Evolutionary conservation across 495 filamentous ascomycete genomes (phyloP).

Genomic region (Lasiosphaeria ovina): DNA sequence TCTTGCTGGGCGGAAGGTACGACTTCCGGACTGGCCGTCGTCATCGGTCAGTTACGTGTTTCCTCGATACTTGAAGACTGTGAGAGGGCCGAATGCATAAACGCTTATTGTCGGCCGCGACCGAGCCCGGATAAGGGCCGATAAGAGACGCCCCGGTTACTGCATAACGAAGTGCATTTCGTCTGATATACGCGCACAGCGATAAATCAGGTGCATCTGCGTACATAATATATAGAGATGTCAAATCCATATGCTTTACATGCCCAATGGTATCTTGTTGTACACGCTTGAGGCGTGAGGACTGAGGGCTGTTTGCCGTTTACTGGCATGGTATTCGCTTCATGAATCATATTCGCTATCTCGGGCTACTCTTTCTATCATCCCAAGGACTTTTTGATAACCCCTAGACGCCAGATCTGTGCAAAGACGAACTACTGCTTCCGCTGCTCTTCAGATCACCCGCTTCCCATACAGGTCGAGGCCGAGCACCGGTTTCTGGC

Average conservation of each 20-base stretch:
- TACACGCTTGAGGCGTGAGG: too few relatives aligned
- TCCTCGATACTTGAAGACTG: too few relatives aligned
- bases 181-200: not conserved
- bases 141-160: slow-evolving; percentile 4
- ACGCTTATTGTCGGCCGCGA: too few relatives aligned
- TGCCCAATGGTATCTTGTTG: too few relatives aligned
- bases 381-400: slow-evolving; percentile 21
- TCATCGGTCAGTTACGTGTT: too few relatives aligned
- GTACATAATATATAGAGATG: not conserved
- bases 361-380: slow-evolving; percentile 14
- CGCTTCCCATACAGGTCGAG: not conserved
- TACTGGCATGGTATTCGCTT: not conserved
- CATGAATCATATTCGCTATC: slow-evolving; percentile 16
- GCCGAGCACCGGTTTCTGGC: not conserved
- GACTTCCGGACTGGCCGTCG: too few relatives aligned
- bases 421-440: slow-evolving; percentile 9
- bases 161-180: not conserved
- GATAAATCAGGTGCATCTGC: not conserved
- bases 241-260: too few relatives aligned
- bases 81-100: not conserved
- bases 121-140: not conserved
- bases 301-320: not conserved
- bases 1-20: slow-evolving; percentile 1
- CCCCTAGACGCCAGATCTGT: slow-evolving; percentile 18
- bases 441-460: not conserved